Evolutionary conservation across 83 land plant species (phyloP), one percentile per base, ranked within the genome.

Genomic region (Larix sibirica): DNA sequence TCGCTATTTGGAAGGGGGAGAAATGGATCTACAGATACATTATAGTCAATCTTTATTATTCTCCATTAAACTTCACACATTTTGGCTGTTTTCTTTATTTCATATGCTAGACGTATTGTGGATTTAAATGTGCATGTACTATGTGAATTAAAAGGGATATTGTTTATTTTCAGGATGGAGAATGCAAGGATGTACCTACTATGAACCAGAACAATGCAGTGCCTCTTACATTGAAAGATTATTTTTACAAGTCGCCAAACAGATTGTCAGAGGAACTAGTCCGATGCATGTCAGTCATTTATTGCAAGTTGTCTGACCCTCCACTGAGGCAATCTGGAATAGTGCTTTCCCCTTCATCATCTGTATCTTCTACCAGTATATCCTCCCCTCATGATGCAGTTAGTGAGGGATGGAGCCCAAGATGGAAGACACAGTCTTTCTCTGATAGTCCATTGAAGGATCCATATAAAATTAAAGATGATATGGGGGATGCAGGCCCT

Each of bases 261-360:
- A 90, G 84, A 40, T 80, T 95, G 64, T 92, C 97, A 20, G 95
- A 92, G 74, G 95, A 95, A 71, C 84, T 95, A 83, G 90, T 95
- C 80, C 87, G 92, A 61, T 91, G 94, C 82, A 92, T 95, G 97
- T 92, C 94, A 68, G 81, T 88, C 21, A 88, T 95, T 56, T 95
- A 95, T 54, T 93, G 86, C 81, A 87, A 84, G 85, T 61, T 95
- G 24, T 82, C 84, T 36, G 81, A 83, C 33, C 79, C 87, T n/a
- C 82, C 87, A 28, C 59, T 89, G 9, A 47, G 10, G 4, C 85
- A 81, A 18, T 63, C 88, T n/a, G 88, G 83, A 68, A 84, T 84
- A 73, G 67, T 70, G 12, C 63, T 58, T 38, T 84, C 90, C 16
- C 89, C 91, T 47, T 80, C 87, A 18, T 81, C 87, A 44, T 89